Base-by-base conservation (phyloP, 257 asterid genomes). In the Solanum stenotomum region DNA sequence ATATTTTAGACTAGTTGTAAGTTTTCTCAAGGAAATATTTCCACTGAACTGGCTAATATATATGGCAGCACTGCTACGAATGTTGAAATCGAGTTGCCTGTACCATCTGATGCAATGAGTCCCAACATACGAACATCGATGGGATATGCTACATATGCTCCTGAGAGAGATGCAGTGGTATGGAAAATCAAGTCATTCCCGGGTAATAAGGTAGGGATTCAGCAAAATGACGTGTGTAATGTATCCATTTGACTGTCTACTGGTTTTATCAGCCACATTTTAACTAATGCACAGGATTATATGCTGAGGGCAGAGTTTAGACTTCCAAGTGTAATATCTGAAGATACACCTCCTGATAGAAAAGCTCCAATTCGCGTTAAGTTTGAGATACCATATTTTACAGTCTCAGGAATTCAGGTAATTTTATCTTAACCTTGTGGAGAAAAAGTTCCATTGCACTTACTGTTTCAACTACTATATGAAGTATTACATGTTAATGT, bases 391-490 rank as follows among this genome's bases (percentile, higher is more conserved):
- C 99, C 99, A 10, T 97, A 97, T 91, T 97, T 97, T 91, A 97
- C 99, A n/a, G 99, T 96, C 90, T 97, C 99, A 37, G 99, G 99
- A 91, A 96, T 97, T 91, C 99, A 97, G 98, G 99, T 94, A 85
- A 89, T 18, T 49, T 46, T 82, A 82, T 29, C 70, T 29, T 29
- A 82, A 27, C 29, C 37, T 49, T 49, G 42, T 29, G 70, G 85
- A 27, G 44, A 8, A 44, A 29, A 27, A 29, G 40, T 23, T 81
- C 85, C 85, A 23, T n/a, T 78, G n/a, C 2, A 25, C n/a, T 44
- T 79, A 2, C 35, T 15, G 13, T 42, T 42, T 44, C 85, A n/a
- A 44, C 85, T 81, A 49, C 68, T 81, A 29, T 29, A 46, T 46
- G 13, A 46, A 35, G 6, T 37, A 22, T 22, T 70, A 6, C 83